phyloP scores from a whole-genome alignment of 495 filamentous ascomycete species.

The Bathelium albidoporum region DNA sequence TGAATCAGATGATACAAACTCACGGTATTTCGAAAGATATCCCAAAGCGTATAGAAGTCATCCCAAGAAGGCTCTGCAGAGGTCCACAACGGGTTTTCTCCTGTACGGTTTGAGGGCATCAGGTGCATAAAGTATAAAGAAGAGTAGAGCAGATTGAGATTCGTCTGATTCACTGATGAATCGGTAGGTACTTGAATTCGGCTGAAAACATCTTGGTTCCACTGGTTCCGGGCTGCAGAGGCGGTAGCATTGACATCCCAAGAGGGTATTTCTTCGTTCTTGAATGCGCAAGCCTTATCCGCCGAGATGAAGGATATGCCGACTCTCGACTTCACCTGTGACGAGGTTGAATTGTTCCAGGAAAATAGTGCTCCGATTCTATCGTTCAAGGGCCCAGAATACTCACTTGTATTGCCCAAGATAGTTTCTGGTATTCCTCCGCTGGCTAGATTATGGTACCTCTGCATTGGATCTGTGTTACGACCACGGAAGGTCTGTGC shows the following conservation, averaged over 20 bases:
- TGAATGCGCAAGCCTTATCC: conserved; percentile 28
- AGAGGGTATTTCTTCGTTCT: conserved; percentile 23
- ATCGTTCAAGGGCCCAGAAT: conserved; percentile 23
- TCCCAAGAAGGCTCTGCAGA: conserved; percentile 28
- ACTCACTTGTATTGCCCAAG: conserved; percentile 17
- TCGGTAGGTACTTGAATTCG: conserved; percentile 25
- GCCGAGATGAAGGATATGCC: conserved; percentile 29
- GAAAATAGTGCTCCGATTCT: conserved; percentile 28
- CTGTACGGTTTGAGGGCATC: conserved; percentile 26
- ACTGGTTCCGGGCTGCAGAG: conserved; percentile 20
- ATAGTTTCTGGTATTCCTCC: conserved; percentile 19
- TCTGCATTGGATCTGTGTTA: conserved; percentile 24
- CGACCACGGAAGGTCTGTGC: conserved; percentile 24
- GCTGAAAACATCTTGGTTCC: conserved; percentile 30
- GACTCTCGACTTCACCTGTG: conserved; percentile 23
- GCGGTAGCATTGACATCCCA: conserved; percentile 25
- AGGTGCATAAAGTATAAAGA: conserved; percentile 28
- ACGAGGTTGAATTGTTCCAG: conserved; percentile 15
- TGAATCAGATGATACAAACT: conserved; percentile 27
- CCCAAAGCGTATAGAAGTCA: conserved; percentile 32
- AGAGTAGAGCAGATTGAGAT: conserved; percentile 27
- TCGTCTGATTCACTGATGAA: conserved; percentile 20
- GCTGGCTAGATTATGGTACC: conserved; percentile 14
- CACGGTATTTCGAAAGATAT: conserved; percentile 27
- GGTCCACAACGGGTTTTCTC: conserved; percentile 31